Conservation (phyloP, 108 stramenopile genomes). For the Cylindrotheca closterium region DNA sequence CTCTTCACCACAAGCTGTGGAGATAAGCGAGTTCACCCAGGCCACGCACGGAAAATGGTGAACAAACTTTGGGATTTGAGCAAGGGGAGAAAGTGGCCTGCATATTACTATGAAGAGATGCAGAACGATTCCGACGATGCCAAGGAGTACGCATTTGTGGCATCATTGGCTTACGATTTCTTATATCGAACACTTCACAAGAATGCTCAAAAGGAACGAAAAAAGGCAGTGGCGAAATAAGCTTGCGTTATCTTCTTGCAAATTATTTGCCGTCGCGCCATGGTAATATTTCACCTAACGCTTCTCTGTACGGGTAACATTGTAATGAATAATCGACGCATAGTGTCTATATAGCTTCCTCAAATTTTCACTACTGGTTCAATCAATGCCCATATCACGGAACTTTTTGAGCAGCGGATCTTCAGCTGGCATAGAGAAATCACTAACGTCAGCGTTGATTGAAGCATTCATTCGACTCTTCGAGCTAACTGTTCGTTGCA, state of each 20-base stretch:
- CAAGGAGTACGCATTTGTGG: slow-evolving; percentile 73
- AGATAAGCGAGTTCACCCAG: slow-evolving; percentile 88
- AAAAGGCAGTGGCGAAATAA: neutral
- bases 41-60: slow-evolving; percentile 87
- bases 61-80: slow-evolving; percentile 60
- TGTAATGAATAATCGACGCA: too few species aligned
- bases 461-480: slow-evolving; percentile 44
- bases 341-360: too few species aligned
- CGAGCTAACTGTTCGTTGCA: slow-evolving; percentile 70
- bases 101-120: slow-evolving; percentile 81
- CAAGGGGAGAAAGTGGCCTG: slow-evolving; percentile 70
- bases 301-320: neutral
- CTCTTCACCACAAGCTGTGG: slow-evolving; percentile 74
- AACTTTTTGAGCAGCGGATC: slow-evolving; percentile 83
- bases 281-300: neutral
- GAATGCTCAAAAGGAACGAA: slow-evolving; percentile 10
- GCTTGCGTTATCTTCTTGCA: neutral
- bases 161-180: slow-evolving; percentile 68
- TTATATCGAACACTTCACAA: slow-evolving; percentile 52
- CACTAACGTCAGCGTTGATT: slow-evolving; percentile 9
- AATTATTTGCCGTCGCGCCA: neutral
- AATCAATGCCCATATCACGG: slow-evolving; percentile 72
- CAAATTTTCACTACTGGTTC: too few species aligned
- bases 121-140: slow-evolving; percentile 78
- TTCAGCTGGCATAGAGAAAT: slow-evolving; percentile 54